A percentile compares a stretch with the other conserved stretches of the same genome.
Conservation (phyloP, 23 red algal species). For the Rhodosorus marinus region DNA sequence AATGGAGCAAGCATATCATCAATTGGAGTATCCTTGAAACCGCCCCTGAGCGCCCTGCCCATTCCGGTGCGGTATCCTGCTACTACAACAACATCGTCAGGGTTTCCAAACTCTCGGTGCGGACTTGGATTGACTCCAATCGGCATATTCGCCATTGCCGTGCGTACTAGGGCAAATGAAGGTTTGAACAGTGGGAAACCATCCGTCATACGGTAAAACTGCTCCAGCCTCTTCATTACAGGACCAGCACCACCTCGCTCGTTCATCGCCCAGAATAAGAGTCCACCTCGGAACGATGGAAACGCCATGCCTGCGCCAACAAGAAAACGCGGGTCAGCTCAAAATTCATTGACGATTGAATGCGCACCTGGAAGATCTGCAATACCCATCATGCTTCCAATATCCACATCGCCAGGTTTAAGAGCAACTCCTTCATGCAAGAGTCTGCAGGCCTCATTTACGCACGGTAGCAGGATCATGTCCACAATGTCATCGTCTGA, state of each 20-base stretch:
- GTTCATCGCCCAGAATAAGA: slow-evolving; percentile 79
- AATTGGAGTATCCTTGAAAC: slow-evolving; percentile 70
- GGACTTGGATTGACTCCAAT: slow-evolving; percentile 33
- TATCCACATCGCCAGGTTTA: slow-evolving; percentile 45
- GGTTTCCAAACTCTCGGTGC: slow-evolving; percentile 20
- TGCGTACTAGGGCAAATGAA: slow-evolving; percentile 60
- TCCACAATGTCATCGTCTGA: slow-evolving; percentile 57
- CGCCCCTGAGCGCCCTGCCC: slow-evolving; percentile 70
- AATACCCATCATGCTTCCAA: slow-evolving; percentile 62
- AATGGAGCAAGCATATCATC: slow-evolving; percentile 67
- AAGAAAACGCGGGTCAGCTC: no score
- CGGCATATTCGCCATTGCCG: slow-evolving; percentile 4
- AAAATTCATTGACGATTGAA: no score
- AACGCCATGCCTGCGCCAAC: no score
- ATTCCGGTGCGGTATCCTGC: slow-evolving; percentile 78
- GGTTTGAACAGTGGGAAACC: slow-evolving; percentile 71
- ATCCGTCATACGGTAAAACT: slow-evolving; percentile 13
- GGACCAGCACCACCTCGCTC: slow-evolving; percentile 42
- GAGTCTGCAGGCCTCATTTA: slow-evolving; percentile 84
- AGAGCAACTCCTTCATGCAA: slow-evolving; percentile 66
- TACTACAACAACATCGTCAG: slow-evolving; percentile 77
- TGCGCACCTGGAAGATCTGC: no score
- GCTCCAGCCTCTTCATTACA: slow-evolving; percentile 36
- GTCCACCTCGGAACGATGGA: slow-evolving; percentile 64
- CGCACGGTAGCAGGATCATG: slow-evolving; percentile 77